Percentiles rank a stretch among this genome's conserved stretches.
phyloP scores from a whole-genome alignment of 2,329 filamentous ascomycete genomes.

The Aotearoamyces nothofagi region DNA sequence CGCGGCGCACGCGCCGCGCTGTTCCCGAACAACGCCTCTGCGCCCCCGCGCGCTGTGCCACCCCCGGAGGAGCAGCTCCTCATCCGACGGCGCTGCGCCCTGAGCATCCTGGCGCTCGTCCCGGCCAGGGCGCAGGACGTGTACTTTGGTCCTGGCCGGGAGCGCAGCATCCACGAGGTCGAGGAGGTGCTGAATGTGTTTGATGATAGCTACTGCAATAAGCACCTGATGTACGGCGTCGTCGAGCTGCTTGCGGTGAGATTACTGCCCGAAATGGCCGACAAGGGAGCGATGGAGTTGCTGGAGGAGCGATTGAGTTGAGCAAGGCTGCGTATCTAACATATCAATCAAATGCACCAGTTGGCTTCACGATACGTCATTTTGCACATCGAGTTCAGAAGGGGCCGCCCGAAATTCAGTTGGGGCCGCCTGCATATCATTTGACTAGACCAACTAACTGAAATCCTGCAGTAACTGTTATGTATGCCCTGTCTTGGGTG shows the following conservation, averaged over 20 bases:
- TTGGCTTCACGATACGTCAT: too few species aligned
- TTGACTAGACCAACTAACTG: too few species aligned
- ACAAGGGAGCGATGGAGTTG: slow-evolving; percentile 55
- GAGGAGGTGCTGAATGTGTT: slow-evolving; percentile 56
- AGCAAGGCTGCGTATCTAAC: too few species aligned
- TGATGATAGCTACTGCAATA: slow-evolving; percentile 78
- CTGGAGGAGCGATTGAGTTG: slow-evolving; percentile 57
- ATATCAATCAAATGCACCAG: too few species aligned
- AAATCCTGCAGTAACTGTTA: too few species aligned
- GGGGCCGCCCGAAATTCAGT: too few species aligned
- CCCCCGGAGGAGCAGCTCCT: slow-evolving; percentile 41
- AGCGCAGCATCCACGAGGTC: slow-evolving; percentile 19
- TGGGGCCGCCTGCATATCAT: too few species aligned
- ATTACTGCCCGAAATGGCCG: slow-evolving; percentile 69
- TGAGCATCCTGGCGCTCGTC: slow-evolving; percentile 32
- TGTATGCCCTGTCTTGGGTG: too few species aligned
- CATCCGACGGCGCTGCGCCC: slow-evolving; percentile 53
- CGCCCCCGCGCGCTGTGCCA: slow-evolving; percentile 45
- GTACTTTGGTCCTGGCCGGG: slow-evolving; percentile 26
- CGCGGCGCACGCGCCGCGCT: slow-evolving; percentile 60
- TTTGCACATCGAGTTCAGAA: too few species aligned
- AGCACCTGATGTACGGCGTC: slow-evolving; percentile 71
- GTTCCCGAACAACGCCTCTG: slow-evolving; percentile 74
- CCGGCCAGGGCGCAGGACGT: slow-evolving; percentile 21
- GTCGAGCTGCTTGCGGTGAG: slow-evolving; percentile 71